Percentiles rank a stretch among this genome's conserved stretches.
These are phyloP conservation scores for Pythium phragmitis DNA, from an alignment of 352 stramenopile genomes.

Conservation along the genomic window DNA sequence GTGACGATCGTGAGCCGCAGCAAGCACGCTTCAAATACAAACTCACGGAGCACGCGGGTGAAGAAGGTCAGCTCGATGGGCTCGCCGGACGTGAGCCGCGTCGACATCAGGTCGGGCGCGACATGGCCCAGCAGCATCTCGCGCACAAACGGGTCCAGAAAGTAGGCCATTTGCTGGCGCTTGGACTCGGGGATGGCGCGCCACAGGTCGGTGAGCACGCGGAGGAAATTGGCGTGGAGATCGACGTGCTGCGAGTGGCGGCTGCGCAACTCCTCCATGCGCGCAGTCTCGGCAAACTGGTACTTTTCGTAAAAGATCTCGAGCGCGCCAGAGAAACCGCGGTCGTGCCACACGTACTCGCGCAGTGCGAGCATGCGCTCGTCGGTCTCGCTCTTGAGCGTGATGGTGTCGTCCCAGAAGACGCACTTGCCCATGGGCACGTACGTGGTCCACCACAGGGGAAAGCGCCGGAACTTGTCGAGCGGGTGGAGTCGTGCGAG, in stretches of 20 bases:
- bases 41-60: slow-evolving; percentile 49
- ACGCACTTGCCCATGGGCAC: slow-evolving; percentile 55
- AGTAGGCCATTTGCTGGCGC: slow-evolving; percentile 47
- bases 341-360: slow-evolving; percentile 46
- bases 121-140: slow-evolving; percentile 56
- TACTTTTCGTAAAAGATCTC: slow-evolving; percentile 79
- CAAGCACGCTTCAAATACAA: slow-evolving; percentile 55
- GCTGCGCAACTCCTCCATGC: slow-evolving; percentile 69
- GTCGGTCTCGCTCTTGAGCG: slow-evolving; percentile 52
- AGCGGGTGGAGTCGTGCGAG: slow-evolving; percentile 35
- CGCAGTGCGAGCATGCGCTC: slow-evolving; percentile 43
- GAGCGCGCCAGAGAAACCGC: slow-evolving; percentile 42
- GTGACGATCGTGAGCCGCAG: slow-evolving; percentile 47
- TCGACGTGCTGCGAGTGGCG: slow-evolving; percentile 42
- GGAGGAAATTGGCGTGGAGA: slow-evolving; percentile 36
- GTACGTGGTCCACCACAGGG: slow-evolving; percentile 58
- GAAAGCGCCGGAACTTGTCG: slow-evolving; percentile 40
- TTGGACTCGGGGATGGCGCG: slow-evolving; percentile 45
- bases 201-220: slow-evolving; percentile 62
- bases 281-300: slow-evolving; percentile 70
- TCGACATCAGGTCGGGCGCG: slow-evolving; percentile 31
- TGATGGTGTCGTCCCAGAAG: slow-evolving; percentile 75
- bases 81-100: slow-evolving; percentile 18
- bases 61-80: slow-evolving; percentile 68
- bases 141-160: slow-evolving; percentile 63